Conservation (phyloP, 2,329 filamentous ascomycete species). For the Talaromyces verruculosus region DNA sequence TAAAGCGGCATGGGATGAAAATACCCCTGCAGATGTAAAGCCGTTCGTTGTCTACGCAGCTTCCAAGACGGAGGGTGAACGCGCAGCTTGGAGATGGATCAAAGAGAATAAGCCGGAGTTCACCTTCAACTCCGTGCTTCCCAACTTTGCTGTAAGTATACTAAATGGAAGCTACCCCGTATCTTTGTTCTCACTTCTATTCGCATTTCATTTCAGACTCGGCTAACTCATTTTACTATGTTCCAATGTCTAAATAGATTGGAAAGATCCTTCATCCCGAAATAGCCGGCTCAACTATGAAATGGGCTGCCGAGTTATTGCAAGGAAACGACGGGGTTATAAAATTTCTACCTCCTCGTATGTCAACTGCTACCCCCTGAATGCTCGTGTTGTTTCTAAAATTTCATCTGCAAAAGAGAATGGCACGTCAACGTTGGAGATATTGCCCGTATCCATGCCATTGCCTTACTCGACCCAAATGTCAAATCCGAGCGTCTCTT, state of each 20-base stretch:
- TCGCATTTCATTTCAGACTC: background rate
- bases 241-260: background rate
- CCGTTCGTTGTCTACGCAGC: slow-evolving; percentile 43
- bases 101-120: slow-evolving; percentile 46
- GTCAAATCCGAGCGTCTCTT: slow-evolving; percentile 54
- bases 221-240: background rate
- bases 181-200: background rate
- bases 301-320: background rate
- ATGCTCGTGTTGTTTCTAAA: background rate
- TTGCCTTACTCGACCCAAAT: slow-evolving; percentile 48
- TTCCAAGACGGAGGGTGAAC: slow-evolving; percentile 50
- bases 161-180: background rate
- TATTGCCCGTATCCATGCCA: slow-evolving; percentile 52
- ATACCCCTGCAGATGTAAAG: slow-evolving; percentile 31
- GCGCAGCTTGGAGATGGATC: slow-evolving; percentile 48
- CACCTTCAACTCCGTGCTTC: slow-evolving; percentile 38
- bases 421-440: slow-evolving; percentile 50
- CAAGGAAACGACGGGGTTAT: background rate
- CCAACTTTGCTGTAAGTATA: slow-evolving; percentile 35
- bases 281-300: slow-evolving; percentile 16
- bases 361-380: background rate
- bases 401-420: slow-evolving; percentile 30
- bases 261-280: slow-evolving; percentile 14
- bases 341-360: background rate
- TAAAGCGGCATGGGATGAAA: slow-evolving; percentile 34